phyloP scores from a whole-genome alignment of 1,139 yeast species.

The Hansenula sp. region DNA sequence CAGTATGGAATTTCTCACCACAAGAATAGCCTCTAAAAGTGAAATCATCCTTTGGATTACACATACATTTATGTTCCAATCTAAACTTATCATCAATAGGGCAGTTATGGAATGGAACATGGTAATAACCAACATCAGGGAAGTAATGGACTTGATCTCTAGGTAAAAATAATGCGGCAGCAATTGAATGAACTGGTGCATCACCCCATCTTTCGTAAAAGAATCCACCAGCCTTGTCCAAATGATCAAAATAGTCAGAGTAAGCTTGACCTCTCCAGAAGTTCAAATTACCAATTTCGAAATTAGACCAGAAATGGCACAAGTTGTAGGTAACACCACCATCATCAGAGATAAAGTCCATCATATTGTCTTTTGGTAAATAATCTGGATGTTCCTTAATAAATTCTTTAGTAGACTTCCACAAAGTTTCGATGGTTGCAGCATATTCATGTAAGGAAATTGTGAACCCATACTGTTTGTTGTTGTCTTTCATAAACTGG shows the following conservation, averaged over 20 bases:
- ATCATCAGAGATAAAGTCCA: slow-evolving; percentile 71
- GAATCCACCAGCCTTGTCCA: slow-evolving; percentile 82
- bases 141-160: slow-evolving; percentile 70
- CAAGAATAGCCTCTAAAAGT: slow-evolving; percentile 84
- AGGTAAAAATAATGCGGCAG: slow-evolving; percentile 72
- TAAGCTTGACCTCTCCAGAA: slow-evolving; percentile 76
- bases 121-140: slow-evolving; percentile 81
- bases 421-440: slow-evolving; percentile 72
- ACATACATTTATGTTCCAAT: slow-evolving; percentile 53
- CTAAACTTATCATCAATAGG: slow-evolving; percentile 61
- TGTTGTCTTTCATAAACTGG: slow-evolving; percentile 73
- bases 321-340: slow-evolving; percentile 64
- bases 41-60: slow-evolving; percentile 70
- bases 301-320: slow-evolving; percentile 89
- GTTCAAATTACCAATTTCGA: slow-evolving; percentile 71
- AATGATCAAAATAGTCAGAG: slow-evolving; percentile 59
- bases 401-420: slow-evolving; percentile 71
- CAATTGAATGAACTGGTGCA: slow-evolving; percentile 87
- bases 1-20: slow-evolving; percentile 62
- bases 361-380: slow-evolving; percentile 57
- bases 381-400: slow-evolving; percentile 59
- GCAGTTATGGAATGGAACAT: slow-evolving; percentile 75
- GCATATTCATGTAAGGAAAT: slow-evolving; percentile 77
- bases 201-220: slow-evolving; percentile 94
- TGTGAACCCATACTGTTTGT: slow-evolving; percentile 74